Evolutionary conservation across 129 eudicot species (phyloP), one percentile per base, ranked within the genome.

Genomic region (Ambrosia artemisiifolia): DNA sequence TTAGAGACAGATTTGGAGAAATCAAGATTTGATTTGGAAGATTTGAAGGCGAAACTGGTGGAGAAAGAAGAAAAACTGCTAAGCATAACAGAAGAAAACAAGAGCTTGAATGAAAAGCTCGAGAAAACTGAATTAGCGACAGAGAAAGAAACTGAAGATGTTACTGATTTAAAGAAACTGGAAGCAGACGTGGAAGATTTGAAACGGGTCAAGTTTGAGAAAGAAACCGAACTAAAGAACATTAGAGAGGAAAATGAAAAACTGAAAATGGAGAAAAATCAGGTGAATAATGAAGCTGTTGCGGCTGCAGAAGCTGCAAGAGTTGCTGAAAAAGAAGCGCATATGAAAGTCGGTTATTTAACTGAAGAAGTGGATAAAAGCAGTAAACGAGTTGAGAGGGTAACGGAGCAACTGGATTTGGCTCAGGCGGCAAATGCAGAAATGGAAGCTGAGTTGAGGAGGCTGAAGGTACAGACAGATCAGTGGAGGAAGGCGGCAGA

Each of bases 401-500:
- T 86, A 7, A 47, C 85, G 0, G 91, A 90, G 70, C 85, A 87
- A 72, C 65, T 94, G 36, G 93, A 90, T 60, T 83, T 89, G 14
- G 89, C 99, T n/a, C 96, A 94, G 75, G 91, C 81, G 20, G 81
- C 89, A 49, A 90, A 84, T 48, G 69, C 89, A 0, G 97, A 90
- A 77, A 79, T 94, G 84, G 98, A 94, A 81, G 85, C 92, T 9
- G 98, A 94, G 74, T 65, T 94, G 66, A 82, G 96, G 85, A 82
- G 91, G 55, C 75, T 94, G 80, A 94, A 94, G 63, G 94, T 94
- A 35, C 99, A 94, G 66, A 75, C 87, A 3, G 97, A 94, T 73
- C 99, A 94, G 80, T 94, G 99, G 99, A 88, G 99, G 80, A 94
- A 94, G 71, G 99, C 99, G 1, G 99, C 99, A 1, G 99, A 94